These are phyloP conservation scores for Ceratocystis smalleyi DNA, from an alignment of 2,329 filamentous ascomycete genomes.

Conservation along the genomic window DNA sequence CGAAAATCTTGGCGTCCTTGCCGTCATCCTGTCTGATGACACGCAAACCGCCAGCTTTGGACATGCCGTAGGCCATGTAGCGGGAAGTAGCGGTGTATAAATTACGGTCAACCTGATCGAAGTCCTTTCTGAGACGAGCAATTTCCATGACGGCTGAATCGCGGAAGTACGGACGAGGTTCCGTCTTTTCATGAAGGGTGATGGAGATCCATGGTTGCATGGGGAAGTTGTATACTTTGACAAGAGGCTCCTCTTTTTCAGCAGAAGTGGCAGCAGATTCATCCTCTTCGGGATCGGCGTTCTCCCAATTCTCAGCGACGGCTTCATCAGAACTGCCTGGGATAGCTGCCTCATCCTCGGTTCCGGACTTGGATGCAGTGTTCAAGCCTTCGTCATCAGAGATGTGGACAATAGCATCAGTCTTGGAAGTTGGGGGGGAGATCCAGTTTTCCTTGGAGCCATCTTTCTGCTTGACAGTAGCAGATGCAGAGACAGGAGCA, in stretches of 20 bases:
- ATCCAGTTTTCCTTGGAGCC: slow-evolving; percentile 4
- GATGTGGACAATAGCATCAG: background rate
- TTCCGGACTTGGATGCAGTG: slow-evolving; percentile 10
- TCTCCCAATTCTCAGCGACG: slow-evolving; percentile 83
- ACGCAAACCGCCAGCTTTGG: slow-evolving; percentile 80
- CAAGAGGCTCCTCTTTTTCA: slow-evolving; percentile 21
- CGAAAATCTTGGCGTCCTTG: slow-evolving; percentile 80
- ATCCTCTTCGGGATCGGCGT: slow-evolving; percentile 57
- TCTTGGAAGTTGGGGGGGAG: background rate
- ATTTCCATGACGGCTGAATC: slow-evolving; percentile 80
- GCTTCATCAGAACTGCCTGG: slow-evolving; percentile 7
- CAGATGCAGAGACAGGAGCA: background rate
- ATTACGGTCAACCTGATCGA: slow-evolving; percentile 91
- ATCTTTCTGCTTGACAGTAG: background rate
- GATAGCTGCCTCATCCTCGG: slow-evolving; percentile 6
- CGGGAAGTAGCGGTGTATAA: slow-evolving; percentile 76
- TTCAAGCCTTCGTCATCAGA: slow-evolving; percentile 18
- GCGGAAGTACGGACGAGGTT: slow-evolving; percentile 49
- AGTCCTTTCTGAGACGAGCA: slow-evolving; percentile 88
- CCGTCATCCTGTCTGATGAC: slow-evolving; percentile 92
- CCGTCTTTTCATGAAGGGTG: slow-evolving; percentile 46
- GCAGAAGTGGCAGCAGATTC: slow-evolving; percentile 40
- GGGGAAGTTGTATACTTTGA: slow-evolving; percentile 87
- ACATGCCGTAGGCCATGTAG: slow-evolving; percentile 89
- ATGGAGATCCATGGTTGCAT: slow-evolving; percentile 95